Evolutionary conservation across 345 rosid species (phyloP).

Genomic region (Fremontodendron californicum): DNA sequence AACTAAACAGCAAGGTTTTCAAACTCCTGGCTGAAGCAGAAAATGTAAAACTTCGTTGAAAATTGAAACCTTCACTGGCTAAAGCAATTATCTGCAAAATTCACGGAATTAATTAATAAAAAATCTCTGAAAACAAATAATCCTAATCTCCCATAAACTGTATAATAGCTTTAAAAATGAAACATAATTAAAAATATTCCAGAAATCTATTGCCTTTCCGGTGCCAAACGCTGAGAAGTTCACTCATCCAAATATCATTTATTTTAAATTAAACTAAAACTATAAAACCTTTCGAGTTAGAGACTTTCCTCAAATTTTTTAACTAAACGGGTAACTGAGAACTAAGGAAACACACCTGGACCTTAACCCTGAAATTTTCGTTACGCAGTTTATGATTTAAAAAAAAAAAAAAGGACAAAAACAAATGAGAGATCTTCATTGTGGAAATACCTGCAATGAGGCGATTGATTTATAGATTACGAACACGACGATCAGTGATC

Average conservation of each 20-base stretch:
- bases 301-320: background rate
- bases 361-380: constrained; percentile 4
- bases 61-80: background rate
- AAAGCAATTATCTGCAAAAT: constrained; percentile 8
- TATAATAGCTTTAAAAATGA: background rate
- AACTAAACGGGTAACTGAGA: background rate
- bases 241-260: background rate
- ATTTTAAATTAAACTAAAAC: background rate
- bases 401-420: background rate
- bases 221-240: background rate
- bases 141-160: background rate
- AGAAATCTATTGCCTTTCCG: background rate
- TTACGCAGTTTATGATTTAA: background rate
- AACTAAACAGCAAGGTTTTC: background rate
- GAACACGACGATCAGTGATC: constrained; percentile 14
- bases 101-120: background rate
- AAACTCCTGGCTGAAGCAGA: constrained; percentile 4
- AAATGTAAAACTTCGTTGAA: background rate
- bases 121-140: background rate
- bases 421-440: background rate
- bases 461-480: background rate
- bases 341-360: background rate
- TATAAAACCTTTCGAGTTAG: background rate
- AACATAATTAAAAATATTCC: background rate
- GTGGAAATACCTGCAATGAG: constrained; percentile 18